These are phyloP conservation scores for Cymodocea nodosa DNA, from an alignment of 116 monocot genomes.

Conservation along the genomic window DNA sequence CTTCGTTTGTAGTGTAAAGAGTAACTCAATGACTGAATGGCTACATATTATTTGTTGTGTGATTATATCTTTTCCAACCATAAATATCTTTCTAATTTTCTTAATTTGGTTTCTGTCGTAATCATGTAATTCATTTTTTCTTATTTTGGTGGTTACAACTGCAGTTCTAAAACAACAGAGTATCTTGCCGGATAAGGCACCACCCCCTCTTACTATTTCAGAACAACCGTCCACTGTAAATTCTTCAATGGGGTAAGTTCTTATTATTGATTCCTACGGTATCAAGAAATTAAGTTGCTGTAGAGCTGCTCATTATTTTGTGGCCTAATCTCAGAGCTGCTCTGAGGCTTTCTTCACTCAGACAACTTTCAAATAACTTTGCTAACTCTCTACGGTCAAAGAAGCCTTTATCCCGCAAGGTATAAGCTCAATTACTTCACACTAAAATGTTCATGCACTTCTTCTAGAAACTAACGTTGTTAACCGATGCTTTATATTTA, in stretches of 20 bases:
- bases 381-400: constrained; percentile 43
- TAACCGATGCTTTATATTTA: not conserved
- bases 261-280: not conserved
- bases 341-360: constrained; percentile 62
- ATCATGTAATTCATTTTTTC: not conserved
- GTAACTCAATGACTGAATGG: not conserved
- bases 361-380: constrained; percentile 47
- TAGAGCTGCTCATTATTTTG: not conserved
- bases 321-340: constrained; percentile 33
- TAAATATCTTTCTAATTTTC: not conserved
- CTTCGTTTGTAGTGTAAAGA: not conserved
- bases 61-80: not conserved
- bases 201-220: constrained; percentile 27
- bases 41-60: not conserved
- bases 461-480: not conserved
- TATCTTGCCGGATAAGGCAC: constrained; percentile 48
- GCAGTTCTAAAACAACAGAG: constrained; percentile 16
- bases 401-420: constrained; percentile 66
- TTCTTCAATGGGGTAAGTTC: constrained; percentile 17
- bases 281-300: not conserved
- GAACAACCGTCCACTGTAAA: constrained; percentile 44
- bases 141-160: constrained; percentile 2
- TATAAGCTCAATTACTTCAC: constrained; percentile 4
- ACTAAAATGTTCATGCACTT: not conserved
- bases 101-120: not conserved